These are phyloP conservation scores for Dendrobium nobile DNA, from an alignment of 106 monocot genomes.

Conservation along the genomic window DNA sequence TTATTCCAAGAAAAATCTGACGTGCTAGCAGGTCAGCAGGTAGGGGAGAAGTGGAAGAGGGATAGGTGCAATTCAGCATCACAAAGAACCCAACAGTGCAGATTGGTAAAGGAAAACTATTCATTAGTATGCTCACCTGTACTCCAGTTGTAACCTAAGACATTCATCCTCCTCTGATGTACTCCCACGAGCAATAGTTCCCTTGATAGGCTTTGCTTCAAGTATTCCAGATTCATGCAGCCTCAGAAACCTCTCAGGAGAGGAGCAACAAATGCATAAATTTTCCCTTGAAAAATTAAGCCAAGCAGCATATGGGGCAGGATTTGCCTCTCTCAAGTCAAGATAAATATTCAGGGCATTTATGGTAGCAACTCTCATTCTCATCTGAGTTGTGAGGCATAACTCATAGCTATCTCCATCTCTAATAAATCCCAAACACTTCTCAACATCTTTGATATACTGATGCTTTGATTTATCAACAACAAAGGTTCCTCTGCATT, in stretches of 20 bases:
- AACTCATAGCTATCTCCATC: conserved; percentile 97
- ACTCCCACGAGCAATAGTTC: conserved; percentile 80
- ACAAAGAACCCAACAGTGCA: too few relatives aligned
- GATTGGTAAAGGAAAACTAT: too few relatives aligned
- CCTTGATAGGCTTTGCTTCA: conserved; percentile 98
- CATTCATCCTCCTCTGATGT: conserved; percentile 72
- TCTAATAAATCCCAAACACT: conserved; percentile 64
- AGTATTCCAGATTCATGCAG: conserved; percentile 52
- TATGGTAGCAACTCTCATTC: conserved; percentile 32
- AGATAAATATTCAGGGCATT: conserved; percentile 58
- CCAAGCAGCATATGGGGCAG: conserved; percentile 98
- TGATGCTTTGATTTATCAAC: conserved; percentile 68
- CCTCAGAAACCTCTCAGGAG: conserved; percentile 85
- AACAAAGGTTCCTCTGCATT: conserved; percentile 28
- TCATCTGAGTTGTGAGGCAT: conserved; percentile 92
- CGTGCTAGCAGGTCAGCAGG: too few relatives aligned
- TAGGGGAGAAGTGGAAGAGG: too few relatives aligned
- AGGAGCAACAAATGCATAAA: conserved; percentile 76
- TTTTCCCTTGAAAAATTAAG: conserved; percentile 72
- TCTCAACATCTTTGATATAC: conserved; percentile 72
- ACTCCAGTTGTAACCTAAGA: conserved; percentile 57
- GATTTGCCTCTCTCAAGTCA: conserved; percentile 70
- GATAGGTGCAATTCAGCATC: too few relatives aligned
- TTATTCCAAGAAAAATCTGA: too few relatives aligned
- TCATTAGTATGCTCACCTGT: conserved; percentile 39